Conservation (phyloP, 495 filamentous ascomycete species). For the Podospora comata region DNA sequence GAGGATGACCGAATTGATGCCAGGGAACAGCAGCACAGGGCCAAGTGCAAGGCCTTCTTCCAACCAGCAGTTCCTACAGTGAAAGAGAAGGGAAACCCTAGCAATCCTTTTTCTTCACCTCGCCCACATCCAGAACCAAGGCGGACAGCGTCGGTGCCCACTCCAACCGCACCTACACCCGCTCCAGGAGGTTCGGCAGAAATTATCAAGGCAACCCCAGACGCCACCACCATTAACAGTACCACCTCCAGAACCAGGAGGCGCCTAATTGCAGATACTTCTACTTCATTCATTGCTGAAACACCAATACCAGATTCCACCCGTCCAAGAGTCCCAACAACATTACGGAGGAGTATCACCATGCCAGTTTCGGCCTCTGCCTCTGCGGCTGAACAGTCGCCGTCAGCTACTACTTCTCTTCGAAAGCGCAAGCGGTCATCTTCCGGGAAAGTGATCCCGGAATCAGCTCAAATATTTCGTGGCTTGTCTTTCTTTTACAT, state of each 20-base stretch:
- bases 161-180: constrained; percentile 9
- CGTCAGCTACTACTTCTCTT: constrained; percentile 24
- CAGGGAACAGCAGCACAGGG: constrained; percentile 25
- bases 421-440: constrained; percentile 52
- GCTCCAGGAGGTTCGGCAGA: neutral
- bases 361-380: constrained; percentile 18
- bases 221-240: neutral
- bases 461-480: constrained; percentile 63
- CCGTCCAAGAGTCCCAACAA: constrained; percentile 9
- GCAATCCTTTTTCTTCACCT: neutral
- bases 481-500: constrained; percentile 71
- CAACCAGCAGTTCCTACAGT: neutral
- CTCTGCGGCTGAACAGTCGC: constrained; percentile 18
- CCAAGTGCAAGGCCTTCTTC: constrained; percentile 26
- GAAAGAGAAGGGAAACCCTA: neutral
- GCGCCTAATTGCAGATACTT: neutral
- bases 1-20: constrained; percentile 24
- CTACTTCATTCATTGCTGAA: constrained; percentile 25
- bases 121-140: constrained; percentile 4
- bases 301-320: constrained; percentile 24
- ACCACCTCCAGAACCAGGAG: neutral
- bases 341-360: constrained; percentile 27
- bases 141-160: constrained; percentile 21
- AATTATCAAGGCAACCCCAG: constrained; percentile 28
- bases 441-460: constrained; percentile 45